A percentile compares a stretch with the other conserved stretches of the same genome.
These are phyloP conservation scores for Amanita subjunquillea DNA, from an alignment of 768 basidiomycete species.

Conservation along the genomic window DNA sequence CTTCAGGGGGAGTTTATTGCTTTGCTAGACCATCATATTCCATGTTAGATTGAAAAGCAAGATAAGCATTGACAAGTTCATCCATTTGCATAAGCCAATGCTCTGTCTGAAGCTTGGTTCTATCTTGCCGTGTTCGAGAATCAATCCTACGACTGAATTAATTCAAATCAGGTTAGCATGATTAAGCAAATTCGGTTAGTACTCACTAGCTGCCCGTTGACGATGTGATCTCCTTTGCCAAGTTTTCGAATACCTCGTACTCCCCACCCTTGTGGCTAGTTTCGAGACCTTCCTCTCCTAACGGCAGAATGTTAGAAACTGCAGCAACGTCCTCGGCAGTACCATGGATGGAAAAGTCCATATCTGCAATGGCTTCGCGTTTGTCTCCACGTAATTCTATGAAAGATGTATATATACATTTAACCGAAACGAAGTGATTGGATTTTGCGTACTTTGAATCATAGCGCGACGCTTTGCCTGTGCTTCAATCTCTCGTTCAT, in stretches of 20 bases:
- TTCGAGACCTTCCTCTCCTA: conserved; percentile 8
- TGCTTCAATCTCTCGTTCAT: background rate
- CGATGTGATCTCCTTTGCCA: conserved; percentile 1
- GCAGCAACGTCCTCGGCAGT: conserved; percentile 6
- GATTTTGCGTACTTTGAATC: conserved; percentile 1
- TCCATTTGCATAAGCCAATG: conserved; percentile 8
- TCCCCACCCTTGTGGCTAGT: conserved; percentile 9
- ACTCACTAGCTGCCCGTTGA: background rate
- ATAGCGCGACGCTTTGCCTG: background rate
- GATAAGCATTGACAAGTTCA: conserved; percentile 7
- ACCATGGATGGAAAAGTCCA: conserved; percentile 7
- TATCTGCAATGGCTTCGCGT: background rate
- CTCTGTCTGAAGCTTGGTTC: conserved; percentile 4
- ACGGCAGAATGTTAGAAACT: conserved; percentile 4
- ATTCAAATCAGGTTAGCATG: background rate
- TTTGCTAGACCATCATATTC: background rate
- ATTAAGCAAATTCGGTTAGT: background rate
- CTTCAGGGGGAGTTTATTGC: background rate
- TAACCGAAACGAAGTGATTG: background rate
- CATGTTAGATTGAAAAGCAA: background rate
- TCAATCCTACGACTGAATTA: conserved; percentile 4
- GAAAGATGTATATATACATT: too few species aligned
- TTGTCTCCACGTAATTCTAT: too few species aligned
- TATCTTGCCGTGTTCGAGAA: conserved; percentile 5
- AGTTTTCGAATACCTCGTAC: conserved; percentile 7